Evolutionary conservation across 2,329 filamentous ascomycete species (phyloP).

Genomic region (Aspergillus spinulosporus): DNA sequence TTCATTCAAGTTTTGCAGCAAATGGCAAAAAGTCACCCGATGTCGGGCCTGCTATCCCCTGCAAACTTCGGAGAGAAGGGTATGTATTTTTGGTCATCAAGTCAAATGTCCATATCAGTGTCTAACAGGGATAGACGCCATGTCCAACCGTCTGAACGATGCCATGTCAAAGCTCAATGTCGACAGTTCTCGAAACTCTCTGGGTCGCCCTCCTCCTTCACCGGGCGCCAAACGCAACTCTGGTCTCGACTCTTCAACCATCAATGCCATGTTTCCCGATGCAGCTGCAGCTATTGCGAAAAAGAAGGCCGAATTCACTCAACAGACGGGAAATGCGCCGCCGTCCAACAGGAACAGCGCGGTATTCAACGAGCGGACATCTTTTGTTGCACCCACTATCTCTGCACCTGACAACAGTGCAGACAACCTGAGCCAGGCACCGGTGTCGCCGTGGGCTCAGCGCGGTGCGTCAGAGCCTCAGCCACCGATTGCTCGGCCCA

Average conservation of each 20-base stretch:
- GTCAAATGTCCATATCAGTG: not conserved
- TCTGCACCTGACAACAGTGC: conserved; percentile 65
- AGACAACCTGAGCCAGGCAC: conserved; percentile 62
- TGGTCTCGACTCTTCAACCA: conserved; percentile 83
- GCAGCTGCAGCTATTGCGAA: conserved; percentile 97
- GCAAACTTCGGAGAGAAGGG: conserved; percentile 93
- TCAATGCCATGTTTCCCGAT: conserved; percentile 99
- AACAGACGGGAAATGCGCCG: conserved; percentile 86
- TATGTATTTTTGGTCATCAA: conserved; percentile 43
- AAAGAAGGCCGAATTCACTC: conserved; percentile 97
- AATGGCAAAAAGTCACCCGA: conserved; percentile 97
- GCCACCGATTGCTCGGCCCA: conserved; percentile 64
- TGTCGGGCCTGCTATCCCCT: conserved; percentile 92
- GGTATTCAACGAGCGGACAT: conserved; percentile 72
- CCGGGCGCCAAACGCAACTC: conserved; percentile 86
- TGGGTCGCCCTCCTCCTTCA: conserved; percentile 76
- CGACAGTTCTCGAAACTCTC: conserved; percentile 81
- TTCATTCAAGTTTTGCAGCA: conserved; percentile 99
- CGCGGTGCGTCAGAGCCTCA: conserved; percentile 50
- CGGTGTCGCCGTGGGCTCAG: conserved; percentile 78
- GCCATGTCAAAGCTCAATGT: conserved; percentile 94
- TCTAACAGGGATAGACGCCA: conserved; percentile 67
- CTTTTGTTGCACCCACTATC: conserved; percentile 73
- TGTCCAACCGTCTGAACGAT: conserved; percentile 93
- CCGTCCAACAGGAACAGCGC: conserved; percentile 91